Conservation (phyloP, 768 basidiomycete genomes). For the Amylocystis lapponica region DNA sequence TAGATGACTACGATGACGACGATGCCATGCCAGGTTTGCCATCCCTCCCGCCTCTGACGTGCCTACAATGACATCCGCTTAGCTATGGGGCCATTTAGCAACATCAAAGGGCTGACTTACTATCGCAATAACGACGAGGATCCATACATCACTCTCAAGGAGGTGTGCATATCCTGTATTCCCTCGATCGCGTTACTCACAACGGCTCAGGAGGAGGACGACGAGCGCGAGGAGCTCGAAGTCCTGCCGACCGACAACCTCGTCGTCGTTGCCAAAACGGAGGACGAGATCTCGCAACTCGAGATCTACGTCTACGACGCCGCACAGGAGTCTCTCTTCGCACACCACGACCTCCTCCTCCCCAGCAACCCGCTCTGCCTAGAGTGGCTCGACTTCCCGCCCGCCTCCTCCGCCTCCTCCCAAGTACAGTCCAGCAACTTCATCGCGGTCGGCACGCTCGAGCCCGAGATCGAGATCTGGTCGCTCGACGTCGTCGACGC, state of each 20-base stretch:
- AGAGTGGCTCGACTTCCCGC: conserved; percentile 98
- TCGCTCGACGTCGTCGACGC: conserved; percentile 90
- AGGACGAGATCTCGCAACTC: conserved; percentile 93
- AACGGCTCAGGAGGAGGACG: conserved; percentile 53
- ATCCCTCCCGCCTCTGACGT: conserved; percentile 1
- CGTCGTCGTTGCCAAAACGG: conserved; percentile 88
- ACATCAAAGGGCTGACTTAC: conserved; percentile 91
- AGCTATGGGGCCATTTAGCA: conserved; percentile 84
- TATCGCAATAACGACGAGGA: conserved; percentile 91
- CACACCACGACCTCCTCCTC: conserved; percentile 96
- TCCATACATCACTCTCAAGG: conserved; percentile 94
- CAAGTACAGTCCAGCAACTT: conserved; percentile 65
- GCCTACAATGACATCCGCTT: conserved; percentile 3
- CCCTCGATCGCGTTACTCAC: conserved; percentile 3
- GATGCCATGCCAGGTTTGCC: conserved; percentile 32
- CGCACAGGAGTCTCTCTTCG: conserved; percentile 84
- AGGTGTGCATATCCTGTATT: conserved; percentile 47
- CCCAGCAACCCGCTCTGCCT: conserved; percentile 97
- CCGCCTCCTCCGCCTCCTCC: conserved; percentile 40
- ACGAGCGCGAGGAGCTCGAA: conserved; percentile 88
- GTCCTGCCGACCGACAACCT: conserved; percentile 89
- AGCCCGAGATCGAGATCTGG: conserved; percentile 99
- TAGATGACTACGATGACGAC: conserved; percentile 92
- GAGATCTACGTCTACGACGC: conserved; percentile 97
- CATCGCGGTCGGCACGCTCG: conserved; percentile 94